Base-by-base conservation (phyloP, 2,329 filamentous ascomycete species). In the Clarireedia homoeocarpa region DNA sequence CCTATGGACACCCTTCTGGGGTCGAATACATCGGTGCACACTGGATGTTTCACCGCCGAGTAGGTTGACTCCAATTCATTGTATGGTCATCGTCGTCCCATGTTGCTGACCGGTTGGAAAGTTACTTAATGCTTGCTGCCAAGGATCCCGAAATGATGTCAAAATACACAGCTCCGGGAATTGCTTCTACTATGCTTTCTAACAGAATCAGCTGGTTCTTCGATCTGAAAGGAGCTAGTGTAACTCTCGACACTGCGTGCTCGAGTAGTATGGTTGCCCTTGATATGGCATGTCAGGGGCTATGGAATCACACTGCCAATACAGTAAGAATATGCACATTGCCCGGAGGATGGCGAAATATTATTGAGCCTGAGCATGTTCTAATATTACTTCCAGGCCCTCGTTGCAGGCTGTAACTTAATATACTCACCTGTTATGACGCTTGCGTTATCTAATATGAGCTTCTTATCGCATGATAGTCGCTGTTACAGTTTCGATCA, bases 221-320 rank as follows among this genome's bases (percentile, higher is more conserved):
- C 65, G 74, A 82, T 61, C 68, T 82, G 34, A 58, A 58, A 5
- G 72, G 72, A 0, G 76, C 79, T 2, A 80, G 77, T 61, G 72
- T 81, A 66, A 81, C 77, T 0, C 66, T 83, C 12, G 79, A 83
- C 52, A 83, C 81, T 0, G 81, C 78, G 20, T 84, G 81, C 65
- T 82, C 78, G 34, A 76, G 75, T 5, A 78, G 76, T 48, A 69
- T 83, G n/a, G 74, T 80, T 2, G 75, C 76, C 0, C 69, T 83
- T 2, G 77, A 83, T 62, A 67, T 78, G 34, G 80, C 76, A 2
- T 75, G 74, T 15, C 75, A 79, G 51, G 75, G 73, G 27, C 66
- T 83, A 2, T 34, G 26, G 26, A 38, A 26, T 10, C 17, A 30
- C 17, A 40, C 34, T 23, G 14, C 38, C 7, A 23, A 14, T 26